phyloP scores from a whole-genome alignment of 2,329 filamentous ascomycete genomes.

The Xylaria sp. region DNA sequence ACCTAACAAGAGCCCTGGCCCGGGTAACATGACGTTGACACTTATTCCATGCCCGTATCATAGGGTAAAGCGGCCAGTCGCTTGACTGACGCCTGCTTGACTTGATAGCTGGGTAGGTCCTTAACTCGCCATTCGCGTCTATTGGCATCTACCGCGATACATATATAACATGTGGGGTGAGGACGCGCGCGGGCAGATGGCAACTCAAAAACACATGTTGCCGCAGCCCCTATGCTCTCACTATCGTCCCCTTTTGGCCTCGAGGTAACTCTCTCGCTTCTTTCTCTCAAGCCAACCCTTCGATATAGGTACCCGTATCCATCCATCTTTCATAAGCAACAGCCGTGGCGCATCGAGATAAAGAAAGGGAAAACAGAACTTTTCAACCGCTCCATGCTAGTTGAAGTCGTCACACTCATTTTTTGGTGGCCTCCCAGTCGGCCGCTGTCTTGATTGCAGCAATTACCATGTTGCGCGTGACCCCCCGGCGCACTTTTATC shows the following conservation, averaged over 20 bases:
- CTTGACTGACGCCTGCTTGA: not conserved
- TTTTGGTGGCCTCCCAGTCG: not conserved
- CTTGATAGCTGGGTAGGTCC: not conserved
- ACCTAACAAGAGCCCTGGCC: too few relatives aligned
- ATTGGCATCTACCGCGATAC: conserved; percentile 2
- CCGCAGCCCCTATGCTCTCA: conserved; percentile 6
- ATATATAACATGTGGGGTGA: conserved; percentile 15
- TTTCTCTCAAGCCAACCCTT: conserved; percentile 21
- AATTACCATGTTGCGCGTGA: conserved; percentile 11
- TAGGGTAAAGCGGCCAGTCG: not conserved
- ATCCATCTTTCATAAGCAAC: conserved; percentile 28
- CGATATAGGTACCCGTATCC: conserved; percentile 25
- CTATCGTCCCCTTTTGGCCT: conserved; percentile 15
- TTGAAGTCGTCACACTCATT: conserved; percentile 11
- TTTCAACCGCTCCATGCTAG: conserved; percentile 25
- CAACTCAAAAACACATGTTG: conserved; percentile 8
- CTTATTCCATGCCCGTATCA: not conserved
- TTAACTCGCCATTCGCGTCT: not conserved
- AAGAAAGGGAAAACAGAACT: conserved; percentile 17
- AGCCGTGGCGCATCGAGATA: conserved; percentile 23
- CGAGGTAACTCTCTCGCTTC: conserved; percentile 6
- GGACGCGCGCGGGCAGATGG: not conserved
- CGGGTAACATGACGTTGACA: not conserved
- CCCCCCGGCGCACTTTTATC: conserved; percentile 13
- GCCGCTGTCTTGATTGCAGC: conserved; percentile 4